phyloP scores from a whole-genome alignment of 495 filamentous ascomycete species.

The Lasiosphaeriaceae sp. region DNA sequence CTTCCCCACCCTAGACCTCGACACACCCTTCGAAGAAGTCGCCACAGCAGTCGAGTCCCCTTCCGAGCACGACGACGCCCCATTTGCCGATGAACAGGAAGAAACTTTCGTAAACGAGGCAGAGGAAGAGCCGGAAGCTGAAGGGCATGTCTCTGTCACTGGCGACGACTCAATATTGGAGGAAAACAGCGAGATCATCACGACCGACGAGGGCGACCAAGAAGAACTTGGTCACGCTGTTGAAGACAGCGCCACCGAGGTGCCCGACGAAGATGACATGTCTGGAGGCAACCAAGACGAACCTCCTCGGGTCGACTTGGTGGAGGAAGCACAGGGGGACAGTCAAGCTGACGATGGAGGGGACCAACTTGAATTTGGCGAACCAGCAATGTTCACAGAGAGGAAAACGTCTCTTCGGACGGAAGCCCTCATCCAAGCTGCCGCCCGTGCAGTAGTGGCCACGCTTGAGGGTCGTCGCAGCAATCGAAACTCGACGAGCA shows the following conservation, averaged over 20 bases:
- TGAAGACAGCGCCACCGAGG: not conserved
- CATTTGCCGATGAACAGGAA: not conserved
- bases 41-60: not conserved
- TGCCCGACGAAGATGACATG: not conserved
- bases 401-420: constrained; percentile 27
- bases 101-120: not conserved
- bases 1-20: not conserved
- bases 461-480: constrained; percentile 30
- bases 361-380: not conserved
- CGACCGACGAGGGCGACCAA: not conserved
- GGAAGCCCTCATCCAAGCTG: constrained; percentile 42
- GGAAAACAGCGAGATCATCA: not conserved
- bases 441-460: constrained; percentile 37
- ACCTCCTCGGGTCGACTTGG: not conserved
- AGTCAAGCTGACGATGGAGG: not conserved
- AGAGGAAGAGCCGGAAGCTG: not conserved
- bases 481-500: not conserved
- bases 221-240: not conserved
- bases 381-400: not conserved
- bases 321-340: not conserved
- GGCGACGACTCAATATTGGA: not conserved
- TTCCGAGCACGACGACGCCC: not conserved
- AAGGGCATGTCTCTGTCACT: not conserved
- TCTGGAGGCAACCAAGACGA: not conserved
- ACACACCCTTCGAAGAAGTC: not conserved